These are phyloP conservation scores for Sphagnum contortum DNA, from an alignment of 225 moss, liverwort and hornwort species.

Conservation along the genomic window DNA sequence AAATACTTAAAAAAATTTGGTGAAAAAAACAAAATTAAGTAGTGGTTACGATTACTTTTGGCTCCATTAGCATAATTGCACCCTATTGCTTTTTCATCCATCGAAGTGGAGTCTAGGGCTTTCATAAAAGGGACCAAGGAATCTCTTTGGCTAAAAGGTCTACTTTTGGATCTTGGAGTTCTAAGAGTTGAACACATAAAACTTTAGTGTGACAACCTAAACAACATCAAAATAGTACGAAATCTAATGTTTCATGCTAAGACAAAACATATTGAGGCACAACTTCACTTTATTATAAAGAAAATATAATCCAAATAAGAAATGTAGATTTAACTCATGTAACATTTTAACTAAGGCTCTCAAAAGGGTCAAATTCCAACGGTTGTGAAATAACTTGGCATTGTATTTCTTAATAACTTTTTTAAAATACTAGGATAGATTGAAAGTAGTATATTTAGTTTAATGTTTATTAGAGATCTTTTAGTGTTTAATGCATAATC, in stretches of 20 bases:
- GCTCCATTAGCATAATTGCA: too few species aligned
- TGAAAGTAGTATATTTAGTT: too few species aligned
- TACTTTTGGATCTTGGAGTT: neutral
- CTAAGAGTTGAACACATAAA: neutral
- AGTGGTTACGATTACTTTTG: too few species aligned
- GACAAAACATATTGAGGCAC: slow-evolving; percentile 1
- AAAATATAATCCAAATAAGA: neutral
- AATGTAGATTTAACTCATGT: neutral
- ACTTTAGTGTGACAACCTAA: neutral
- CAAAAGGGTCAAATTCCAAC: too few species aligned
- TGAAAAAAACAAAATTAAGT: too few species aligned
- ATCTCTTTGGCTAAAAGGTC: neutral
- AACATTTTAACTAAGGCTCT: neutral
- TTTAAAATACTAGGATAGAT: too few species aligned
- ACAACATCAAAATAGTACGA: neutral
- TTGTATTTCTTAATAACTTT: too few species aligned
- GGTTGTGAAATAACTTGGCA: too few species aligned
- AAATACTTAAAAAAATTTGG: too few species aligned
- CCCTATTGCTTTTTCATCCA: neutral
- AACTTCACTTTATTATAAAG: slow-evolving; percentile 1
- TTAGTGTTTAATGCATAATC: too few species aligned
- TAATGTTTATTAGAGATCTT: too few species aligned
- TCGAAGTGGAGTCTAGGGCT: neutral
- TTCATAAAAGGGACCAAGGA: neutral
- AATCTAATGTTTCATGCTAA: slow-evolving; percentile 4